These are phyloP conservation scores for Hypoxylon sp. DNA, from an alignment of 2,329 filamentous ascomycete species.

Conservation along the genomic window DNA sequence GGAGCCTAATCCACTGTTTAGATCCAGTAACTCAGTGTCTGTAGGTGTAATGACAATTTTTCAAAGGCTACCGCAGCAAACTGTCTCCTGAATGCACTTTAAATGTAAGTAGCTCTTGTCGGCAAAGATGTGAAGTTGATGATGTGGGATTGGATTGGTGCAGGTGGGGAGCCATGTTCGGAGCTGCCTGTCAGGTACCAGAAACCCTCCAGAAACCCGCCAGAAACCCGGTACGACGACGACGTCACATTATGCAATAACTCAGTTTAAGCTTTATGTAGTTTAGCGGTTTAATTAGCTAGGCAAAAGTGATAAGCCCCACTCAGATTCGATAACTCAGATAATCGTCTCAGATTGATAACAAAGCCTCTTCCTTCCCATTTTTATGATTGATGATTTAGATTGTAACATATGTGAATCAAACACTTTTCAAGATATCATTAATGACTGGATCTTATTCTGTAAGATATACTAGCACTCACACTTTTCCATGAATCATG, in stretches of 20 bases:
- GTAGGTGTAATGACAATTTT: constrained; percentile 1
- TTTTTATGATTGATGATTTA: neutral
- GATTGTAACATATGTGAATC: neutral
- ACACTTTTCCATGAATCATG: neutral
- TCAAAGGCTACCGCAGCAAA: neutral
- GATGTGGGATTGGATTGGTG: constrained; percentile 38
- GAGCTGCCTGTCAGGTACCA: constrained; percentile 28
- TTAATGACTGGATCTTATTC: neutral
- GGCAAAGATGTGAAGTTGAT: constrained; percentile 28
- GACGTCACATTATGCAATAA: constrained; percentile 42
- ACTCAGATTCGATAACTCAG: neutral
- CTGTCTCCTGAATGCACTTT: constrained; percentile 6
- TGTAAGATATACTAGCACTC: neutral
- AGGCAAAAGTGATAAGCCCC: constrained; percentile 9
- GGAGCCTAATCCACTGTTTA: constrained; percentile 25
- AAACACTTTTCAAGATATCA: neutral
- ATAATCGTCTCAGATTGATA: too few species aligned
- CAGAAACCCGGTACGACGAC: constrained; percentile 3
- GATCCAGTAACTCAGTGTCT: constrained; percentile 6
- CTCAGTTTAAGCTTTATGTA: constrained; percentile 25
- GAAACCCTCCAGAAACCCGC: too few species aligned
- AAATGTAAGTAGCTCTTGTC: constrained; percentile 19
- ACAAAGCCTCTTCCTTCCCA: neutral
- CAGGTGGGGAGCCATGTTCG: constrained; percentile 23
- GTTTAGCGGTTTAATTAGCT: neutral